Percentiles rank a stretch among this genome's conserved stretches.
phyloP scores from a whole-genome alignment of 139 green algal genomes.

The Haematococcus sp. region DNA sequence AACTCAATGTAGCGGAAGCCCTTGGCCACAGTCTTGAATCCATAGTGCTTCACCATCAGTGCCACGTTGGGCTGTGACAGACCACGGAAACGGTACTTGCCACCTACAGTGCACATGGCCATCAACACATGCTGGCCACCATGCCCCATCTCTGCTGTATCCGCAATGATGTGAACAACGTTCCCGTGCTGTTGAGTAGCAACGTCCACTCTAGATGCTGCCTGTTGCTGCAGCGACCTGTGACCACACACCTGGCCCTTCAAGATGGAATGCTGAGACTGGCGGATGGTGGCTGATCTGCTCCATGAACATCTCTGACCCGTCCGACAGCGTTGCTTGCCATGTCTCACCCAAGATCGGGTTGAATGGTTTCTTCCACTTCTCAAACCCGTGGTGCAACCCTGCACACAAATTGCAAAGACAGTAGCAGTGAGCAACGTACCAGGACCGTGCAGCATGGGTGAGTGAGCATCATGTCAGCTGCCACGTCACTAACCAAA shows the following conservation, averaged over 20 bases:
- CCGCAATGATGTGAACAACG: too few relatives aligned
- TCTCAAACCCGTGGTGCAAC: conserved; percentile 51
- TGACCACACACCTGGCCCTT: conserved; percentile 50
- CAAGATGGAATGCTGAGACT: conserved; percentile 73
- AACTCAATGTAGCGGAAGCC: conserved; percentile 66
- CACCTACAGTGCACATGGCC: conserved; percentile 21
- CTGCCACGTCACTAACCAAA: too few relatives aligned
- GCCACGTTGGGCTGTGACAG: conserved; percentile 69
- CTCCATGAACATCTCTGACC: conserved; percentile 70
- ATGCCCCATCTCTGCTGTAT: too few relatives aligned
- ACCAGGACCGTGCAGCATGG: too few relatives aligned
- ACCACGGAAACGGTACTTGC: conserved; percentile 60
- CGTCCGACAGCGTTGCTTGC: conserved; percentile 62
- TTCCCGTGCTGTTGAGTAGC: too few relatives aligned
- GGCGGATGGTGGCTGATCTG: conserved; percentile 83
- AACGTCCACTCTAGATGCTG: too few relatives aligned
- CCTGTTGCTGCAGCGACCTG: too few relatives aligned
- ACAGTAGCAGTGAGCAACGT: too few relatives aligned
- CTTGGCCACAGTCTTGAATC: conserved; percentile 70
- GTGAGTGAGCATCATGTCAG: too few relatives aligned
- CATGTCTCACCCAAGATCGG: conserved; percentile 87
- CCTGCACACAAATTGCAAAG: conserved; percentile 37
- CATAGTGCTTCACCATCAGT: conserved; percentile 60
- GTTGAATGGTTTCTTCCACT: conserved; percentile 87
- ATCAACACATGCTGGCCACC: too few relatives aligned